Conservation (phyloP, 2,329 filamentous ascomycete genomes). For the Nectriaceae sp. region DNA sequence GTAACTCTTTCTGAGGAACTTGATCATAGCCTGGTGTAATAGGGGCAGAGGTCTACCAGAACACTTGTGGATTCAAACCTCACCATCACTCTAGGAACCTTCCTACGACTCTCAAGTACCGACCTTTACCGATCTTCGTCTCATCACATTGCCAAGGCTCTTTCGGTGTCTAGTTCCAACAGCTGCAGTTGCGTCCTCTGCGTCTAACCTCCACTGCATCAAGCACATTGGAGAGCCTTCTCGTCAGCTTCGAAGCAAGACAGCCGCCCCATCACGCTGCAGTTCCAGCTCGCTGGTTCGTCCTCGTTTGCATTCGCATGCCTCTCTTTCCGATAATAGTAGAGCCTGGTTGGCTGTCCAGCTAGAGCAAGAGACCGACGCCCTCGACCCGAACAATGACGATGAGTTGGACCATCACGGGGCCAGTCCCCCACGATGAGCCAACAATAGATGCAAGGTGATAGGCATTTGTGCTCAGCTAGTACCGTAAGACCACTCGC, state of each 20-base stretch:
- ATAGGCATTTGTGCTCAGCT: not conserved
- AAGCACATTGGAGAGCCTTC: no score
- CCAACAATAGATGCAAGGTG: constrained; percentile 5
- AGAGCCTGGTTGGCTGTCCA: constrained; percentile 9
- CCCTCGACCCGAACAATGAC: constrained; percentile 15
- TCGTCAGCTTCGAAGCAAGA: constrained; percentile 10
- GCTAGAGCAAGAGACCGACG: constrained; percentile 3
- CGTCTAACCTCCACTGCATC: no score
- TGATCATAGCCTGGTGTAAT: no score
- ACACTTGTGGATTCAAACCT: no score
- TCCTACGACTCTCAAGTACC: no score
- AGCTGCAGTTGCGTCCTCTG: constrained; percentile 14
- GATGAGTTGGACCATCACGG: constrained; percentile 10
- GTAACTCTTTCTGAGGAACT: no score
- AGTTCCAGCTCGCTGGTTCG: no score
- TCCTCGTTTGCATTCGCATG: no score
- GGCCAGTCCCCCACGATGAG: constrained; percentile 14
- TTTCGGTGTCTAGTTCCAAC: not conserved
- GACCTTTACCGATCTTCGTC: no score
- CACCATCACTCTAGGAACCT: no score
- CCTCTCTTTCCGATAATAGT: constrained; percentile 4
- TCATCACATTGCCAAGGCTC: no score
- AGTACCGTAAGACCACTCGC: not conserved
- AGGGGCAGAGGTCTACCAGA: no score
- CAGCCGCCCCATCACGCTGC: constrained; percentile 15